Percentiles rank a stretch among this genome's conserved stretches.
These are phyloP conservation scores for Trichoderma simmonsii DNA, from an alignment of 2,329 filamentous ascomycete species.

Conservation along the genomic window DNA sequence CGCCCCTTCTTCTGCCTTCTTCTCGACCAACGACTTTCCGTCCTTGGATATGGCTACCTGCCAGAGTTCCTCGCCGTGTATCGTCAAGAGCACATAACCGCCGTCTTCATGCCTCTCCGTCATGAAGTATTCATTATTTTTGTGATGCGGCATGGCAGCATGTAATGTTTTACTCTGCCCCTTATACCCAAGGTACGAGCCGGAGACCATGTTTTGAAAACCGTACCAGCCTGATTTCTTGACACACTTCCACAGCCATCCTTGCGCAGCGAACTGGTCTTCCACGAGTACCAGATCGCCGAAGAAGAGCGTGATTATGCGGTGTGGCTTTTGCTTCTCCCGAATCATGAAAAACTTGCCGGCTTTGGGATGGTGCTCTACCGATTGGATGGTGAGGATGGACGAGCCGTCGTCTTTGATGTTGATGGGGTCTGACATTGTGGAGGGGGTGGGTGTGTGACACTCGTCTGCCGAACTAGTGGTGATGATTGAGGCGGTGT, in stretches of 20 bases:
- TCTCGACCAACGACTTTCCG: neutral
- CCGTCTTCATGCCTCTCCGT: neutral
- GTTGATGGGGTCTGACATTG: neutral
- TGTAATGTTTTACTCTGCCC: too few species aligned
- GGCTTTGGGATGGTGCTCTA: neutral
- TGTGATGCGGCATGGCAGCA: too few species aligned
- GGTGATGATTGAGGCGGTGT: neutral
- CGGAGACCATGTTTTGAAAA: constrained; percentile 10
- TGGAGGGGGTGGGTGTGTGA: neutral
- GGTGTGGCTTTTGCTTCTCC: neutral
- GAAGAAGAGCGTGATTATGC: neutral
- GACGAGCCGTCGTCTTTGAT: neutral
- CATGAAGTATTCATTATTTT: neutral
- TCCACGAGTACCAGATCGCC: neutral
- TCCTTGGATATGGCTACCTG: neutral
- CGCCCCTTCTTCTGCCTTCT: neutral
- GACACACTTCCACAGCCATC: constrained; percentile 10
- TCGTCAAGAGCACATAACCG: constrained; percentile 3
- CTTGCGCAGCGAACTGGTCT: neutral
- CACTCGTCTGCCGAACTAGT: neutral
- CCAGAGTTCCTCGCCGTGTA: neutral
- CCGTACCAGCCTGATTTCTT: constrained; percentile 8
- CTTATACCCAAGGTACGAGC: neutral
- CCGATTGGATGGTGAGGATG: neutral
- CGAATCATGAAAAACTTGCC: neutral